Base-by-base conservation (phyloP, 164 flowering plant genomes). In the Aristolochia contorta region DNA sequence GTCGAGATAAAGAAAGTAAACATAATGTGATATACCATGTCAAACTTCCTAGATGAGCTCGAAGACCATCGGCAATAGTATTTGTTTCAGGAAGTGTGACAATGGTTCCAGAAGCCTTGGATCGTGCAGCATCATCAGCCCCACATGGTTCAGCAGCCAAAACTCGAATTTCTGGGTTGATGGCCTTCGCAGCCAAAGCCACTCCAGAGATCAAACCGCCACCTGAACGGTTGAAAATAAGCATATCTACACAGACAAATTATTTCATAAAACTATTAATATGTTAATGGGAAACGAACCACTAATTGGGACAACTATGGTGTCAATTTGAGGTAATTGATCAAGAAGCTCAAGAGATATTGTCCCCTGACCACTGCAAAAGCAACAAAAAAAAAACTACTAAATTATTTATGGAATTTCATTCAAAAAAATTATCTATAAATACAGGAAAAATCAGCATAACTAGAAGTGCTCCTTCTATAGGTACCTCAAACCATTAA, bases 151-250 rank as follows among this genome's bases (percentile, higher is more conserved):
- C 96, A 45, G 96, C 96, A 69, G 93, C 96, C 49, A 92, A 71
- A 67, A 89, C 62, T 56, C 81, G 81, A 61, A 92, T 85, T 52
- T 71, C 23, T 19, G 98, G 95, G 56, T 89, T 92, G 60, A 89
- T 82, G 53, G 91, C 76, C 74, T 89, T 92, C 58, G 96, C 91
- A 67, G 93, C 96, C 76, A 92, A 71, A 60, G 96, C 80, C 66
- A 92, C 88, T 45, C 98, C 96, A 19, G 96, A 92, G 65, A 89
- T 85, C 64, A 92, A 69, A 61, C 98, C 95, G 53, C 96, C 98
- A 53, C 98, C 93, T 89, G 69, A 63, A 76, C 43, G 33, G 56
- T 56, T 43, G 58, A 18, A 46, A 16, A n/a, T n/a, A 24, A 45
- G 41, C 27, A 23, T 2, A 53, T 1, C 14, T 22, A 13, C 19